Evolutionary conservation across 1,139 yeast genomes (phyloP), one percentile per base, ranked within the genome.

Genomic region (Candida sp.): DNA sequence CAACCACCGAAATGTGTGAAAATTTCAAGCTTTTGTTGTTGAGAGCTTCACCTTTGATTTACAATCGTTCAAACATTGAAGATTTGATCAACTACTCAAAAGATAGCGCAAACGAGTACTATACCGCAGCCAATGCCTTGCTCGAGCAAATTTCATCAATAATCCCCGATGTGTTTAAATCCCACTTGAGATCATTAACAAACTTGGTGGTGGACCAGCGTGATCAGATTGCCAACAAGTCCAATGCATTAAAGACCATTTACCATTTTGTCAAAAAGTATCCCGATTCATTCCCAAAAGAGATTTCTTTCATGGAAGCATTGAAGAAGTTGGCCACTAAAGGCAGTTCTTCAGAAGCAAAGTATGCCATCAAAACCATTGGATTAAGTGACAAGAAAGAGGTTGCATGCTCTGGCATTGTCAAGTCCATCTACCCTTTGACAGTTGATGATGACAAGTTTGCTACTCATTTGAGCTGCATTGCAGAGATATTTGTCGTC

Each of bases 291-390:
- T 68, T 68, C 47, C 78, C 82, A 0, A 59, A 63, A 3, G 74
- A 69, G 42, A 52, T 60, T 0, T 63, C 61, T 7, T 83, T 84
- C 54, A 59, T 69, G 8, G 77, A 74, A 7, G 66, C 68, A 8
- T 63, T 86, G 47, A 70, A 74, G 46, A 65, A 68, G 1, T 67
- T 86, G 35, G 80, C 89, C 0, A 53, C 73, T 0, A 59, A 63
- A 2, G 96, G 96, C 0, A 68, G 81, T 0, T 83, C 90, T 1
- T 55, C 62, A 9, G 91, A 88, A 58, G 88, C 94, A 0, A 84
- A 80, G 60, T 89, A 86, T 63, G 80, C 93, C 0, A 71, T 85
- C 7, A 85, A 83, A 60, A 72, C 88, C 7, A 60, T 90, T n/a
- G 76, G 81, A 3, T 69, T 82, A 32, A 70, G 81, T 30, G 67